phyloP scores from a whole-genome alignment of 2,329 filamentous ascomycete species.

The Diaporthe citri region DNA sequence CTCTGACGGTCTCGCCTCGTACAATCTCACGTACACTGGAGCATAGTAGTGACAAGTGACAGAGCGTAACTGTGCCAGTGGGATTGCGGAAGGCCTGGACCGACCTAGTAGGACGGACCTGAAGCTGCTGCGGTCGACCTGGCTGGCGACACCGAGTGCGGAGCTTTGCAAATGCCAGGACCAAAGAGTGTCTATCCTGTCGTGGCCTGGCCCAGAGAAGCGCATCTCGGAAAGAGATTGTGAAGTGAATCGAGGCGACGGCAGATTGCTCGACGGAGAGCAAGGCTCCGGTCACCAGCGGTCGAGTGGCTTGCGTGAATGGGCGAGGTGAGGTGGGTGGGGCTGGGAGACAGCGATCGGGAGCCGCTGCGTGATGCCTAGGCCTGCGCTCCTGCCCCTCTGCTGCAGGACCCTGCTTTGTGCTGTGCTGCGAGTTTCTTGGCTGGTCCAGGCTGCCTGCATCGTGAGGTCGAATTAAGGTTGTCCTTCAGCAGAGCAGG shows the following conservation, averaged over 20 bases:
- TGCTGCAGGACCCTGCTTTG: not conserved
- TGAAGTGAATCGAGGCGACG: not conserved
- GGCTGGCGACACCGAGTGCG: not conserved
- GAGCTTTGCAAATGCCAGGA: not conserved
- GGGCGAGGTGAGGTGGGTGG: not conserved
- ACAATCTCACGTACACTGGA: not conserved
- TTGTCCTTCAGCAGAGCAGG: not conserved
- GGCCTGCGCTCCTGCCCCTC: not conserved
- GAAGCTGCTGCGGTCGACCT: not conserved
- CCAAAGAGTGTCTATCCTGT: not conserved
- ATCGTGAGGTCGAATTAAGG: constrained; percentile 32
- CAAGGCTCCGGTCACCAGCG: not conserved
- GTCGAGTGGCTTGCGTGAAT: not conserved
- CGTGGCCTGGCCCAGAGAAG: too few species aligned
- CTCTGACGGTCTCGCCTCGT: not conserved
- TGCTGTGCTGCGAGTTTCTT: not conserved
- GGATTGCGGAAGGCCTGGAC: not conserved
- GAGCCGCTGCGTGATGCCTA: not conserved
- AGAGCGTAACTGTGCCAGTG: not conserved
- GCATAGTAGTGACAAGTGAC: not conserved
- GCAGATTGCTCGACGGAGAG: not conserved
- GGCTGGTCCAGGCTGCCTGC: not conserved
- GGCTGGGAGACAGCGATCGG: not conserved
- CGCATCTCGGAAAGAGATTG: not conserved
- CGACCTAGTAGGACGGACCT: not conserved